Base-by-base conservation (phyloP, 495 filamentous ascomycete genomes). In the Chaetomidium leptoderma region DNA sequence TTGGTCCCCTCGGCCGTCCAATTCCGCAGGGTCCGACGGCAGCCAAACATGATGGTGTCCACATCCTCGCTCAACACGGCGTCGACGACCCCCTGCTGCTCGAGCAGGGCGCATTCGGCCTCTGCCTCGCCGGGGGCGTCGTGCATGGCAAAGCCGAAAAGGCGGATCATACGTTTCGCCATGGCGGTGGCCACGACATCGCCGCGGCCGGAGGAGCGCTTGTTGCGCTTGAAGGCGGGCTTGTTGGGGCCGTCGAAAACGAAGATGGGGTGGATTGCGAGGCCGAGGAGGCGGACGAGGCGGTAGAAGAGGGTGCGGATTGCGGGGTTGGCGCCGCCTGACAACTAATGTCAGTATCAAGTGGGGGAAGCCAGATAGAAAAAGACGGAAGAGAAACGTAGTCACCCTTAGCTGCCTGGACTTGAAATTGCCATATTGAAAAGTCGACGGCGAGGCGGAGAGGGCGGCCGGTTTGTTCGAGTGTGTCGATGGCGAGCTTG, bases 21-120 rank as follows among this genome's bases (percentile, higher is more conserved):
- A 63, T 91, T 92, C 57, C 90, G 81, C 30, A 97, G 72, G 0
- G 85, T 93, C 45, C 81, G 69, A 0, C 79, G 82, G 45, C 89
- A 91, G 2, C 95, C 95, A 69, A 97, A 99, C 95, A 99, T 97
- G 63, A 99, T 79, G 3, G 95, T 91, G 70, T 99, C 95, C 36
- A 97, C 91, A 76, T 99, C 95, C 69, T 99, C 92, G 66, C 90
- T 97, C 64, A 99, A 80, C 13, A 97, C 95, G 0, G 89, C 93
- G 72, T 99, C 95, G 3, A 97, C 95, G 42, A 96, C 77, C 0
- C 91, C 91, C 29, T 84, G 81, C 55, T 81, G 79, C 68, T 99
- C 92, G 19, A 99, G 70, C 2, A 91, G 70, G 0, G 95, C 93
- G 58, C 95, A 97, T 73, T 99, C 95, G 0, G 95, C 95, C 66